Conservation (phyloP, 2,329 filamentous ascomycete genomes). For the Pyrenochaeta sp. region DNA sequence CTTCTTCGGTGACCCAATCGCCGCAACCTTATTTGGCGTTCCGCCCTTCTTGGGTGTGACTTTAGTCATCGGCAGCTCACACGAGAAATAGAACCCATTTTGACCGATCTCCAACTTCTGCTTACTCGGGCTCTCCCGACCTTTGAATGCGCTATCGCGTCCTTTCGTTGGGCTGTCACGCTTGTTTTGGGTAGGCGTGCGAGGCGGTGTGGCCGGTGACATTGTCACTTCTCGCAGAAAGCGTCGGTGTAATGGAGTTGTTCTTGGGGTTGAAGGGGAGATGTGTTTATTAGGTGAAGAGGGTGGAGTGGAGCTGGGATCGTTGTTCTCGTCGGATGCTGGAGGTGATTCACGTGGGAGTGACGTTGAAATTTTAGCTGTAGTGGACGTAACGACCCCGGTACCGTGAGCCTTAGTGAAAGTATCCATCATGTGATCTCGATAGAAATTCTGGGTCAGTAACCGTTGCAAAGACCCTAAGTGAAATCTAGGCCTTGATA, state of each 20-base stretch:
- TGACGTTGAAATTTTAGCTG: neutral
- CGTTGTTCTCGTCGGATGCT: constrained; percentile 12
- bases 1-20: constrained; percentile 13
- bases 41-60: constrained; percentile 15
- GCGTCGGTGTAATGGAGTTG: constrained; percentile 22
- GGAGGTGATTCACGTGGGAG: neutral
- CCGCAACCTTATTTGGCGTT: constrained; percentile 2
- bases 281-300: constrained; percentile 6
- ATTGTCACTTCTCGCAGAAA: constrained; percentile 27
- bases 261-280: constrained; percentile 7
- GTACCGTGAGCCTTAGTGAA: constrained; percentile 9
- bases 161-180: constrained; percentile 5
- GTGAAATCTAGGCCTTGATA: neutral
- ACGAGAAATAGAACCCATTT: constrained; percentile 31
- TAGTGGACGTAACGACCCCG: neutral
- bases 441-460: too few relatives aligned
- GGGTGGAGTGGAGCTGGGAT: constrained; percentile 12
- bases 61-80: constrained; percentile 28
- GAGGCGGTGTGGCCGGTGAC: constrained; percentile 25
- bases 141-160: constrained; percentile 7
- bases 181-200: constrained; percentile 17
- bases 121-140: constrained; percentile 9
- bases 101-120: constrained; percentile 25
- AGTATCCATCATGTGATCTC: constrained; percentile 17
- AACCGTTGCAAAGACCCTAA: constrained; percentile 2